Evolutionary conservation across 192 early-diverging fungal genomes (phyloP).

Genomic region (Coemansia sp.): DNA sequence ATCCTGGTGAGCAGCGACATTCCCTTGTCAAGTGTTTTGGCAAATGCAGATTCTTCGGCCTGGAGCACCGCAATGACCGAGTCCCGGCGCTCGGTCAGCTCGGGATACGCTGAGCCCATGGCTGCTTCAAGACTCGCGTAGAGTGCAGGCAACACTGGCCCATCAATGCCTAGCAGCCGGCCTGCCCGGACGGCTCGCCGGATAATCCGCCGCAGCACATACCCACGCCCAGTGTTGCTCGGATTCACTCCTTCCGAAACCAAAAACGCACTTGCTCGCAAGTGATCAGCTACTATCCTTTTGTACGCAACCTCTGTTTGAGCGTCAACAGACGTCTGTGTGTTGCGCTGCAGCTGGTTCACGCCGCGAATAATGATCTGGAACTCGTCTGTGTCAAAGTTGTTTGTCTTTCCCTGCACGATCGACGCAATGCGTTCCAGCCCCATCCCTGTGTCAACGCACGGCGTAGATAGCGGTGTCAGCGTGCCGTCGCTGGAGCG

Average conservation of each 20-base stretch:
- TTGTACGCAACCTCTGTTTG: constrained; percentile 89
- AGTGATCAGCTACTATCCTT: constrained; percentile 96
- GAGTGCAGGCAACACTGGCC: constrained; percentile 83
- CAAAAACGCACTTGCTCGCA: constrained; percentile 90
- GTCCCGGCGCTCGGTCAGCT: constrained; percentile 68
- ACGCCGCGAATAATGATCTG: constrained; percentile 75
- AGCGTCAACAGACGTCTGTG: constrained; percentile 69
- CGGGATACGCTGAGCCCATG: constrained; percentile 92
- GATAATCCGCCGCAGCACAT: constrained; percentile 94
- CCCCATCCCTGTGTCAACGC: constrained; percentile 98
- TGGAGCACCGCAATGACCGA: constrained; percentile 84
- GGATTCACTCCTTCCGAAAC: constrained; percentile 95
- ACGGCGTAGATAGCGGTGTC: constrained; percentile 80
- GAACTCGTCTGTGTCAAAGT: constrained; percentile 97
- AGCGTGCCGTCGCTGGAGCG: constrained; percentile 83
- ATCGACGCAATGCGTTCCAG: constrained; percentile 92
- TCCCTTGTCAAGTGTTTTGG: constrained; percentile 90
- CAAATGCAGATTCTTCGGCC: constrained; percentile 90
- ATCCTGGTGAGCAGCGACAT: constrained; percentile 82
- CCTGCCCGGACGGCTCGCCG: constrained; percentile 89
- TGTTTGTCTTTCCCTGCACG: constrained; percentile 87
- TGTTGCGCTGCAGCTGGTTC: constrained; percentile 55
- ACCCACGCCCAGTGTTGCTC: constrained; percentile 97
- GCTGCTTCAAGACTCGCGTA: constrained; percentile 85
- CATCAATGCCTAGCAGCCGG: constrained; percentile 81